These are phyloP conservation scores for Lachancea meyersii DNA, from an alignment of 805 yeast species.

Conservation along the genomic window DNA sequence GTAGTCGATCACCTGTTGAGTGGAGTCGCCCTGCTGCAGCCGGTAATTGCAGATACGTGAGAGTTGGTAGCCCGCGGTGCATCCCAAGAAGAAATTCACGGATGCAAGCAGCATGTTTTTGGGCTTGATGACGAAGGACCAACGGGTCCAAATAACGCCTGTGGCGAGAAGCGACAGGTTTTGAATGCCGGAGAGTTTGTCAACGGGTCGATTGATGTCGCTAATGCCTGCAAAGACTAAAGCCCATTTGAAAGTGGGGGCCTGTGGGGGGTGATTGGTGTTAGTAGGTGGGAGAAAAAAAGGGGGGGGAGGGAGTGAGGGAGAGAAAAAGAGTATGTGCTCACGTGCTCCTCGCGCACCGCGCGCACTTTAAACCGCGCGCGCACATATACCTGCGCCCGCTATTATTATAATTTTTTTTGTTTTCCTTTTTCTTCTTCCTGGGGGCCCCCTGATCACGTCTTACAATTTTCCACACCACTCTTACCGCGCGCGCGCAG, in stretches of 20 bases:
- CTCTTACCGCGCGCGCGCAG: no score
- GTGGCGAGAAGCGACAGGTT: conserved; percentile 71
- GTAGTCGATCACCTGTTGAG: conserved; percentile 51
- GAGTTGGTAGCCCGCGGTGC: conserved; percentile 83
- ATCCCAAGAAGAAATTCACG: conserved; percentile 87
- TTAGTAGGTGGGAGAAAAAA: conserved; percentile 4
- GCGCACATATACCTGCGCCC: background rate
- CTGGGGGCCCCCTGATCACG: no score
- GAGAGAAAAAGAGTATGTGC: background rate
- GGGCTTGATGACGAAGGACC: conserved; percentile 93
- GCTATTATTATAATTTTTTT: no score
- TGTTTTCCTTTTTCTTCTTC: no score
- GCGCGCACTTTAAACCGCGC: background rate
- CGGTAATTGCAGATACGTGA: conserved; percentile 67
- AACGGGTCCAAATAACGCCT: conserved; percentile 95
- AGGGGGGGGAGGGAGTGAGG: background rate
- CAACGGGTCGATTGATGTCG: conserved; percentile 87
- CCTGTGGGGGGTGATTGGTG: conserved; percentile 37
- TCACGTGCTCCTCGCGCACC: no score
- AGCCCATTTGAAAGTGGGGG: conserved; percentile 72
- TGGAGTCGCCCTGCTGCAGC: conserved; percentile 53
- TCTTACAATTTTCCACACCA: no score
- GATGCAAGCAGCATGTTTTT: conserved; percentile 81
- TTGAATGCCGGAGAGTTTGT: conserved; percentile 75
- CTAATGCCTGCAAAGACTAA: conserved; percentile 86